Evolutionary conservation across 202 grass and related monocot species (phyloP), one percentile per base, ranked within the genome.

Genomic region (Elaeis oleifera): DNA sequence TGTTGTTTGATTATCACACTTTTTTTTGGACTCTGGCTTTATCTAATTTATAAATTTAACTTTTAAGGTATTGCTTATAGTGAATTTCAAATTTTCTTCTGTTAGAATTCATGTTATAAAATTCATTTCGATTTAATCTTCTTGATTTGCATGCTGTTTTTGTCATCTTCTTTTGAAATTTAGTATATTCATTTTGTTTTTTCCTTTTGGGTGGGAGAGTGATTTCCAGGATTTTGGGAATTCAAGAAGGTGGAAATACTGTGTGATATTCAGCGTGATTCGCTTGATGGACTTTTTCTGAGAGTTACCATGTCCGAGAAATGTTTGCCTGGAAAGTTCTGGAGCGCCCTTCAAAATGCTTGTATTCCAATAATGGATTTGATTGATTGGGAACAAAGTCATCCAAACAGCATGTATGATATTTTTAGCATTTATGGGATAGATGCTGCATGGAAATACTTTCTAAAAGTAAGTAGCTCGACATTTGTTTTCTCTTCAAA

Each of bases 311-410:
- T 89, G 79, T 89, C 92, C 67, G 80, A 91, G 31, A 74, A 73
- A 71, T 88, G 79, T 68, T 70, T 69, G 49, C 76, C 50, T 25
- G 92, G 82, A 53, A 77, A 63, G 31, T 89, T 89, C 50, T 96
- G 92, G 87, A 55, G 51, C 53, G 71, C 74, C 65, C 39, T 97
- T 49, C 84, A 91, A 81, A 75, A 78, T 83, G 84, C 84, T 73
- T 97, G 92, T 65, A 71, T 88, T 58, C 84, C 77, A 60, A 65
- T 97, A 74, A 79, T 89, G 77, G 79, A 81, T 51, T 80, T 91
- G 49, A 97, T 97, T 72, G 84, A 97, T 72, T 97, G 92, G 92
- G 68, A 87, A 44, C 64, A 62, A 23, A 91, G 87, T 64, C 74
- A 29, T 27, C 92, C 92, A 52, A 62, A 78, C 23, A 77, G 69